Percentiles rank a stretch among this genome's conserved stretches.
phyloP scores from a whole-genome alignment of 495 filamentous ascomycete species.

The Penicillium salamii region DNA sequence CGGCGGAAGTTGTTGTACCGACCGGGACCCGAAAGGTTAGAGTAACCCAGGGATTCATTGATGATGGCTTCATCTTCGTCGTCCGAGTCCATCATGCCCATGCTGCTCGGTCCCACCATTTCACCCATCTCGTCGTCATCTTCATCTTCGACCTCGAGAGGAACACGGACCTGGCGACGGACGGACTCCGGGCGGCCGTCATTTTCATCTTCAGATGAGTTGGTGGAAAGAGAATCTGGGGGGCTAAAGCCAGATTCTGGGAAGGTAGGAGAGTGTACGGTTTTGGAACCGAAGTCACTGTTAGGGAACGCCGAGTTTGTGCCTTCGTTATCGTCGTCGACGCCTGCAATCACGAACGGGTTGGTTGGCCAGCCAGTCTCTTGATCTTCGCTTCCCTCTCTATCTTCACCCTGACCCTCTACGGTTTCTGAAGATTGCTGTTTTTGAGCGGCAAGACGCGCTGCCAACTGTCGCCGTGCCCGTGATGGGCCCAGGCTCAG shows the following conservation, averaged over 20 bases:
- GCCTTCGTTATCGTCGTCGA: slow-evolving; percentile 47
- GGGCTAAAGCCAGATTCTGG: slow-evolving; percentile 43
- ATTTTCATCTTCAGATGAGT: slow-evolving; percentile 41
- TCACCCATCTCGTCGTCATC: slow-evolving; percentile 51
- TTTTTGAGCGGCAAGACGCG: slow-evolving; percentile 75
- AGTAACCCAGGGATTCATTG: slow-evolving; percentile 45
- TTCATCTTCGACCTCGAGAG: slow-evolving; percentile 47
- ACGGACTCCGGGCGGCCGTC: slow-evolving; percentile 33
- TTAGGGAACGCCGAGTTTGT: slow-evolving; percentile 36
- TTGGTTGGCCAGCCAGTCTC: slow-evolving; percentile 40
- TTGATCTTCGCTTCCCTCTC: slow-evolving; percentile 14
- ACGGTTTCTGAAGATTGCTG: slow-evolving; percentile 35
- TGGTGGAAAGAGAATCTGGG: slow-evolving; percentile 39
- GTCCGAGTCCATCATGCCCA: slow-evolving; percentile 42
- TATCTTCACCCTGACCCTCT: slow-evolving; percentile 39
- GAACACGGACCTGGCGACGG: slow-evolving; percentile 38
- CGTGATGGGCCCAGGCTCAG: slow-evolving; percentile 76
- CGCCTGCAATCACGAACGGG: slow-evolving; percentile 42
- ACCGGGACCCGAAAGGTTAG: slow-evolving; percentile 32
- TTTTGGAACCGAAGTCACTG: slow-evolving; percentile 33
- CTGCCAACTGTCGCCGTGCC: slow-evolving; percentile 81
- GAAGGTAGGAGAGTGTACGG: slow-evolving; percentile 36
- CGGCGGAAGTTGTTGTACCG: slow-evolving; percentile 36
- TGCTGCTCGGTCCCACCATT: slow-evolving; percentile 43
- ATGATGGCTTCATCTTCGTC: slow-evolving; percentile 50